Evolutionary conservation across 441 rosid genomes (phyloP), one percentile per base, ranked within the genome.

Genomic region (Oxalis stricta): DNA sequence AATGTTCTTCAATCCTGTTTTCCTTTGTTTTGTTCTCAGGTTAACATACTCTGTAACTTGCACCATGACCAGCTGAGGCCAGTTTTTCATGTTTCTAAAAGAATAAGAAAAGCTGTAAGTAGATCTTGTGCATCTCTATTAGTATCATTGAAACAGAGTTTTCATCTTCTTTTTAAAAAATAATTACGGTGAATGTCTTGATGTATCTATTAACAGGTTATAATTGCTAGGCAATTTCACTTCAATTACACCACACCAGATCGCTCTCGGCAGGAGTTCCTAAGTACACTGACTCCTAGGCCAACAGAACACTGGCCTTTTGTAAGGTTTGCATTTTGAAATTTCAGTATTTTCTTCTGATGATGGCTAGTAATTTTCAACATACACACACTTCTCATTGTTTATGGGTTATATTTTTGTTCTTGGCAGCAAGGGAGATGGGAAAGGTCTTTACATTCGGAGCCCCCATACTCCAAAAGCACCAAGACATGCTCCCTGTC

Each of bases 21-120:
- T 52, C 48, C 26, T 19, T 49, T 26, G 53, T 6, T 38, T 23
- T 20, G 52, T 33, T 58, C 71, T 21, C 22, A 87, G 95, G 89
- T 88, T 37, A 84, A 79, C 64, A 70, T 84, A 50, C 79, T 88
- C 1, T 84, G 97, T 50, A 85, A 84, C 70, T 63, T 88, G 50
- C 97, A 88, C 50, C 95, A 88, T 71, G 97, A 88, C 59, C 86
- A 84, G 61, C 72, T 88, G 53, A 76, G 65, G 68, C 80, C 95
- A 5, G 92, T 74, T 46, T 88, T 88, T 60, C 97, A 88, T 64
- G 97, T 84, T 41, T 84, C 91, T 32, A 76, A 58, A 44, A 75
- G 83, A 55, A 64, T 84, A 51, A 76, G 94, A 60, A 74, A 46
- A 48, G 95, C 95, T 44, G 97, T 88, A 71, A 57, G 92, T 65